phyloP scores from a whole-genome alignment of 768 basidiomycete species.

The Xerocomellus chrysenteron region DNA sequence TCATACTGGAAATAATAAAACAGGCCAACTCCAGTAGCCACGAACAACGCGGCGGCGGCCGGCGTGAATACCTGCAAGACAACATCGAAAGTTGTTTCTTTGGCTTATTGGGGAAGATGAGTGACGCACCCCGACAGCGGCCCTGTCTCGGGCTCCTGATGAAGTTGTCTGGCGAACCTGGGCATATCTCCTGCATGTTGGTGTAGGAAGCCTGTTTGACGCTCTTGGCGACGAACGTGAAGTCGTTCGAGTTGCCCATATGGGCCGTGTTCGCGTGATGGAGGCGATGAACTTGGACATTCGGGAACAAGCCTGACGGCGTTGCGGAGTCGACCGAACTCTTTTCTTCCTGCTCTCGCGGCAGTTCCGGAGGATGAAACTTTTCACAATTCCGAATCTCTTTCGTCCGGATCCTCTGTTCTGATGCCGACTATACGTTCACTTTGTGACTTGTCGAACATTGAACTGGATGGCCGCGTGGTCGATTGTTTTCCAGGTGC shows the following conservation, averaged over 20 bases:
- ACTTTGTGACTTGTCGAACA: background rate
- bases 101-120: background rate
- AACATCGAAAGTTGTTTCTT: background rate
- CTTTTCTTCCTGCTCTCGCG: background rate
- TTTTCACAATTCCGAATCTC: background rate
- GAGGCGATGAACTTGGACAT: slow-evolving; percentile 24
- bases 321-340: background rate
- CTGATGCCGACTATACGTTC: background rate
- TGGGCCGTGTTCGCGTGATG: slow-evolving; percentile 16
- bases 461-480: background rate
- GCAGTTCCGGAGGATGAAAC: background rate
- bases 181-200: slow-evolving; percentile 16
- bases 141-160: slow-evolving; percentile 32
- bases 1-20: slow-evolving; percentile 88
- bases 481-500: background rate
- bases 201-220: background rate
- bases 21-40: slow-evolving; percentile 78
- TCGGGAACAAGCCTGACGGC: background rate
- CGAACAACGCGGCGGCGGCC: slow-evolving; percentile 75
- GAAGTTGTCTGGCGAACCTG: slow-evolving; percentile 1
- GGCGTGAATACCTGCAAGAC: slow-evolving; percentile 84
- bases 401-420: background rate
- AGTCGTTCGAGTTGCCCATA: slow-evolving; percentile 9
- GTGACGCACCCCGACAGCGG: slow-evolving; percentile 35
- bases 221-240: background rate